These are phyloP conservation scores for Saccharomyces paradoxus DNA, from an alignment of 805 yeast genomes.

Conservation along the genomic window DNA sequence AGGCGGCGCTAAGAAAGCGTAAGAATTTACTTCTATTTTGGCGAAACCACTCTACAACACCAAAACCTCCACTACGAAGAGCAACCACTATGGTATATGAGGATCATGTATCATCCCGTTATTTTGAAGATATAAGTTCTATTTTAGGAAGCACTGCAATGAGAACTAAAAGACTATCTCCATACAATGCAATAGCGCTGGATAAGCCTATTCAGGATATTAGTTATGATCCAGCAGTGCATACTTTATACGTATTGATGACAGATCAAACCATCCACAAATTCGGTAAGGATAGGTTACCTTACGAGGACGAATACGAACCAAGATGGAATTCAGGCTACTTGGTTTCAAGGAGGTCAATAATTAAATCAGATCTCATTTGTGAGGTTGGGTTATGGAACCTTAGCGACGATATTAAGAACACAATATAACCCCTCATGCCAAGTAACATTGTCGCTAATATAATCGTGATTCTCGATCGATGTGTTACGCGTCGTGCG, in stretches of 20 bases:
- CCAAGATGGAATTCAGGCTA: not conserved
- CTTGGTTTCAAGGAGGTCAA: not conserved
- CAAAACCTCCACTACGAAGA: not conserved
- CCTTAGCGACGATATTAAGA: not conserved
- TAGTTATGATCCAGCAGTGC: constrained; percentile 5
- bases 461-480: not conserved
- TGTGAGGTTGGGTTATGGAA: not conserved
- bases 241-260: constrained; percentile 8
- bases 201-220: constrained; percentile 10
- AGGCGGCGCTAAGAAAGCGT: not conserved
- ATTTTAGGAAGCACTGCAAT: not conserved
- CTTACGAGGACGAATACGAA: not conserved
- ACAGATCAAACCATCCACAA: constrained; percentile 10
- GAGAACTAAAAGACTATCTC: not conserved
- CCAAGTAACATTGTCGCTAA: not conserved
- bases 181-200: constrained; percentile 7
- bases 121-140: not conserved
- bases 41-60: not conserved
- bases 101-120: not conserved
- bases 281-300: not conserved
- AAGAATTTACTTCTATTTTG: not conserved
- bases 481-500: not conserved
- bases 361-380: not conserved
- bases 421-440: not conserved
- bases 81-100: not conserved